Conservation (phyloP, 148 eudicot species). For the Nepenthes mirabilis region DNA sequence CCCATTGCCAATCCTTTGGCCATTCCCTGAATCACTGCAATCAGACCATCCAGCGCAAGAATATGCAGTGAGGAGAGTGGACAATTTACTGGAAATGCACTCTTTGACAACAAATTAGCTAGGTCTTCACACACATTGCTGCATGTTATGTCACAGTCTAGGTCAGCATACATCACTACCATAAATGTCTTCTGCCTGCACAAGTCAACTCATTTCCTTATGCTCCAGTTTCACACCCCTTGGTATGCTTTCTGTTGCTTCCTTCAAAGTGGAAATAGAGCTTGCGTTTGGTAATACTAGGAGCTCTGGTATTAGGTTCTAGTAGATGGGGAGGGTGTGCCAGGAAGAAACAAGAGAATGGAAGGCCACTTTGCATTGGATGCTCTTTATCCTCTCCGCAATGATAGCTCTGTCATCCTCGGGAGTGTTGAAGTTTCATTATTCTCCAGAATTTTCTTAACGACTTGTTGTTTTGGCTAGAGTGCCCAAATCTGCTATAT, state of each 20-base stretch:
- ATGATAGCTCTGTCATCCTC: slow-evolving; percentile 2
- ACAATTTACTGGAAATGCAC: slow-evolving; percentile 90
- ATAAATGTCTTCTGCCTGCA: slow-evolving; percentile 80
- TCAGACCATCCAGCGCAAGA: slow-evolving; percentile 87
- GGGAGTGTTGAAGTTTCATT: slow-evolving; percentile 3
- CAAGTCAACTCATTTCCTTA: slow-evolving; percentile 39
- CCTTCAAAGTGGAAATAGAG: no score
- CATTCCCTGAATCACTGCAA: slow-evolving; percentile 88
- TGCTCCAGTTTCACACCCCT: no score
- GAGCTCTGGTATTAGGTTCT: no score
- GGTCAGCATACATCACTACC: slow-evolving; percentile 86
- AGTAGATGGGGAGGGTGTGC: slow-evolving; percentile 4
- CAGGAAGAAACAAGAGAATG: slow-evolving; percentile 5
- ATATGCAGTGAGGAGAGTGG: slow-evolving; percentile 79
- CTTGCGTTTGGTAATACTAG: no score
- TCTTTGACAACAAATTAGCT: slow-evolving; percentile 76
- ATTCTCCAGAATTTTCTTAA: slow-evolving; percentile 1
- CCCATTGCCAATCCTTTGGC: slow-evolving; percentile 65
- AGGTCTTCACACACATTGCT: slow-evolving; percentile 84
- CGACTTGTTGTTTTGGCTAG: no score
- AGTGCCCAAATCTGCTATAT: no score
- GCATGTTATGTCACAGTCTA: slow-evolving; percentile 90
- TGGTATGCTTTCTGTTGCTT: no score
- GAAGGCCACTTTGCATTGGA: slow-evolving; percentile 5
- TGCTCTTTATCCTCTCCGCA: slow-evolving; percentile 5